phyloP scores from a whole-genome alignment of 2,329 filamentous ascomycete genomes.

The Corynespora cassiicola region DNA sequence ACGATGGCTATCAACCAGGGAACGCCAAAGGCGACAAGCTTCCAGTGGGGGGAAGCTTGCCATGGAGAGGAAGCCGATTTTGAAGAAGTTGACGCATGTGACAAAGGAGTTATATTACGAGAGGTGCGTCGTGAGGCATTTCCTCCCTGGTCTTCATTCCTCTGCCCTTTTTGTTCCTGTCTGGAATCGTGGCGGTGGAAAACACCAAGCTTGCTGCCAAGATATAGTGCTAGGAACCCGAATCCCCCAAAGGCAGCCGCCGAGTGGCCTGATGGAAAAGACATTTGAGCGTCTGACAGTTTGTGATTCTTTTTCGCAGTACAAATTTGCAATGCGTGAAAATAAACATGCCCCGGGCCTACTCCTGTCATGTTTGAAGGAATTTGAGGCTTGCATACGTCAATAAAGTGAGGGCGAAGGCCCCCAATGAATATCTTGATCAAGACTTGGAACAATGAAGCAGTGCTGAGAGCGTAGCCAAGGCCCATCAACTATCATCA shows the following conservation, averaged over 20 bases:
- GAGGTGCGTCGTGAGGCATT: too few relatives aligned
- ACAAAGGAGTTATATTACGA: too few relatives aligned
- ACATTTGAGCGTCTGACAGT: constrained; percentile 35
- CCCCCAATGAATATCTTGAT: constrained; percentile 43
- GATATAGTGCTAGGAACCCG: constrained; percentile 33
- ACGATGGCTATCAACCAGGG: constrained; percentile 69
- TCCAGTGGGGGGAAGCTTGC: constrained; percentile 66
- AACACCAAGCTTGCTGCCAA: constrained; percentile 35
- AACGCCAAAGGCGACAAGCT: constrained; percentile 65
- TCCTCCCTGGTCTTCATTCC: background rate
- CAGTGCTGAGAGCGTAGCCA: constrained; percentile 34
- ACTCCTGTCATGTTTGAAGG: constrained; percentile 1
- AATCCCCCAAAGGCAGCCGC: constrained; percentile 40
- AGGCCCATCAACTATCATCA: constrained; percentile 32
- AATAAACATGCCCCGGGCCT: constrained; percentile 14
- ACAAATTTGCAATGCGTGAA: constrained; percentile 21
- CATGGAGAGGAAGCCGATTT: too few relatives aligned
- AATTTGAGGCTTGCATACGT: constrained; percentile 24
- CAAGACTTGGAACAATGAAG: constrained; percentile 34
- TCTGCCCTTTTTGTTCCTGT: background rate
- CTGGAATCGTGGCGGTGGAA: constrained; percentile 7
- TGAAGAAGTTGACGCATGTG: too few relatives aligned
- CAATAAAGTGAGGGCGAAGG: constrained; percentile 41
- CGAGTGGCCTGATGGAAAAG: constrained; percentile 38
- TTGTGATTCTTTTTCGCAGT: constrained; percentile 12